Percentiles rank a stretch among this genome's conserved stretches.
phyloP scores from a whole-genome alignment of 169 alveolate species.

The Cryptosporidium bovis region DNA sequence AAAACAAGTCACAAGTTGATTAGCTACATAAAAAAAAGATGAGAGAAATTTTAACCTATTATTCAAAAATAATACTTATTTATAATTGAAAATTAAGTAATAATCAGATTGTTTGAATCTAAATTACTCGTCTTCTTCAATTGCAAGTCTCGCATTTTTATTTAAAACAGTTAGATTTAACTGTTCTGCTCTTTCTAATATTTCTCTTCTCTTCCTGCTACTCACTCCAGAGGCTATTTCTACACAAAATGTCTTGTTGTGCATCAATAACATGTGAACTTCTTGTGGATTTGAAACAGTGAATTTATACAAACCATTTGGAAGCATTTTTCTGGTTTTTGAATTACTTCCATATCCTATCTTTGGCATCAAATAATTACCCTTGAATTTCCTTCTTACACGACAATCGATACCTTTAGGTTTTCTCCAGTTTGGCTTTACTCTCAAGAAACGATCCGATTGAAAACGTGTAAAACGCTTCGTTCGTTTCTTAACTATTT shows the following conservation, averaged over 20 bases:
- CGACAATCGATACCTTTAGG: conserved; percentile 98
- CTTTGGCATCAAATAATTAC: conserved; percentile 94
- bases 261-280: conserved; percentile 95
- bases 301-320: conserved; percentile 93
- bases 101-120: conserved; percentile 24
- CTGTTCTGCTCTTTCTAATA: conserved; percentile 94
- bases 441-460: conserved; percentile 94
- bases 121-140: conserved; percentile 75
- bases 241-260: conserved; percentile 93
- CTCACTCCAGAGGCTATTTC: conserved; percentile 94
- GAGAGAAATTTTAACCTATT: too few species aligned
- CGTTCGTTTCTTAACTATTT: conserved; percentile 93
- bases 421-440: conserved; percentile 95
- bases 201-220: conserved; percentile 90
- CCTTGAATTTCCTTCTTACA: conserved; percentile 95
- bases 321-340: conserved; percentile 92
- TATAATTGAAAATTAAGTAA: conserved; percentile 50
- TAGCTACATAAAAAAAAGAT: too few species aligned
- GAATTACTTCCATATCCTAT: conserved; percentile 97
- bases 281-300: conserved; percentile 90
- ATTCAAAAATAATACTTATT: neutral
- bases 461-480: conserved; percentile 94
- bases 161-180: conserved; percentile 92
- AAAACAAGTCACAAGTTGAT: too few species aligned
- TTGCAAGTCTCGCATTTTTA: conserved; percentile 85